Conservation (phyloP, 148 eudicot genomes). For the Oxyria digyna region DNA sequence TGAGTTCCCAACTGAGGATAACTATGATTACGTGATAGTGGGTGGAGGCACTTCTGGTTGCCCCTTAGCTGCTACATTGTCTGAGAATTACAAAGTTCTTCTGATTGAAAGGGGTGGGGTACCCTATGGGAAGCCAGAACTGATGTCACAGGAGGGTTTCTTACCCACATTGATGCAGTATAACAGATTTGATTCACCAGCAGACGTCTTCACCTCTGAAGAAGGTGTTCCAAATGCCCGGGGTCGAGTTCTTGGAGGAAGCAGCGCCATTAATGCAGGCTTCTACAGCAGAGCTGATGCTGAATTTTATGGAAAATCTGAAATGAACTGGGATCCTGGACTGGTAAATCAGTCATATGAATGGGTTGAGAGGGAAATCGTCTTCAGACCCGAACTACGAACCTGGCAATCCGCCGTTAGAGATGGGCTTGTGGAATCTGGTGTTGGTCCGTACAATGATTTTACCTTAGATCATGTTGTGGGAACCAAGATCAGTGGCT, state of each 20-base stretch:
- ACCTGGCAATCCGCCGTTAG: constrained; percentile 71
- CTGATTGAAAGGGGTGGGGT: constrained; percentile 78
- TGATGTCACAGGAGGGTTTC: constrained; percentile 79
- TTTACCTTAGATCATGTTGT: constrained; percentile 48
- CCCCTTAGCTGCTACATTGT: constrained; percentile 75
- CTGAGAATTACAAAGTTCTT: constrained; percentile 41
- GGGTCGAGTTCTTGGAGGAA: constrained; percentile 93
- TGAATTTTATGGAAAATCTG: constrained; percentile 43
- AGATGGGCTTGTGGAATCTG: constrained; percentile 69
- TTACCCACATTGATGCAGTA: constrained; percentile 39
- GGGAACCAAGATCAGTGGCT: constrained; percentile 89
- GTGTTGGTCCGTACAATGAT: constrained; percentile 65
- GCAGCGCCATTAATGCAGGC: constrained; percentile 88
- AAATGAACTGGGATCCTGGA: constrained; percentile 46
- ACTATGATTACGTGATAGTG: constrained; percentile 66
- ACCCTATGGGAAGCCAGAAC: constrained; percentile 43
- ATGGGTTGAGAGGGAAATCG: constrained; percentile 79
- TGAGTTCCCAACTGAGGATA: constrained; percentile 48
- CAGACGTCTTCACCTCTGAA: constrained; percentile 76
- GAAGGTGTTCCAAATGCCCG: constrained; percentile 91
- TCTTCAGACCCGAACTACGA: constrained; percentile 58
- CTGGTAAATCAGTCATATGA: constrained; percentile 59
- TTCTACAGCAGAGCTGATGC: constrained; percentile 74
- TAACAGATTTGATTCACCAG: constrained; percentile 48
- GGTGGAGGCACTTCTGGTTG: constrained; percentile 96